Percentiles rank a stretch among this genome's conserved stretches.
These are phyloP conservation scores for Phylloboletellus chloephorus DNA, from an alignment of 1,284 basidiomycete species.

Conservation along the genomic window DNA sequence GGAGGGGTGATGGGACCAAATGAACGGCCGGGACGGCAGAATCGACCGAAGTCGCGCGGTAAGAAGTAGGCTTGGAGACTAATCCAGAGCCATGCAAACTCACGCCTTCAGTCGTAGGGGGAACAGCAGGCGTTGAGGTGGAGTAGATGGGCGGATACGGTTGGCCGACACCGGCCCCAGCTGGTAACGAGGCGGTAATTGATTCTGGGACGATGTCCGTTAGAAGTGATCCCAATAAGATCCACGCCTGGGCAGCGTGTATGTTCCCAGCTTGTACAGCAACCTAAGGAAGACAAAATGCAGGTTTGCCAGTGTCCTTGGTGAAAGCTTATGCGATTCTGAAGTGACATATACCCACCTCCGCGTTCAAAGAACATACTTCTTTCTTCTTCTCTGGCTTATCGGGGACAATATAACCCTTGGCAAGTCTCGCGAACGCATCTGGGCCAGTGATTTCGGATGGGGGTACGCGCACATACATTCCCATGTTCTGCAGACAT, in stretches of 20 bases:
- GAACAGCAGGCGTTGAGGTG: constrained; percentile 39
- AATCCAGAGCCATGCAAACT: constrained; percentile 9
- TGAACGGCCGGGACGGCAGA: constrained; percentile 11
- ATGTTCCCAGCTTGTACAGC: constrained; percentile 57
- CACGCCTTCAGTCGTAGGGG: constrained; percentile 28
- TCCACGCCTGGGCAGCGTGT: constrained; percentile 68
- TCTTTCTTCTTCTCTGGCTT: constrained; percentile 41
- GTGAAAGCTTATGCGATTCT: too few species aligned
- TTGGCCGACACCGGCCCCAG: constrained; percentile 19
- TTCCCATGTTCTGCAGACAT: constrained; percentile 51
- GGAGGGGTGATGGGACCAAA: constrained; percentile 12
- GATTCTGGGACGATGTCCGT: constrained; percentile 40
- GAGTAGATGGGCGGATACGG: constrained; percentile 35
- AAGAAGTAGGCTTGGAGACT: constrained; percentile 22
- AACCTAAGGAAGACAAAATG: constrained; percentile 36
- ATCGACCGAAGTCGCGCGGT: constrained; percentile 26
- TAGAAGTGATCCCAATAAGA: constrained; percentile 57
- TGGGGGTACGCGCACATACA: constrained; percentile 28
- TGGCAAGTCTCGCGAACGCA: constrained; percentile 59
- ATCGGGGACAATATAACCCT: constrained; percentile 58
- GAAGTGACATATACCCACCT: constrained; percentile 34
- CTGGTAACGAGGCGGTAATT: constrained; percentile 25
- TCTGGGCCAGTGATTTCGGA: constrained; percentile 35
- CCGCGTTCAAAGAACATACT: constrained; percentile 44
- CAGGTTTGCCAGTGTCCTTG: background rate